Base-by-base conservation (phyloP, 2,329 filamentous ascomycete genomes). In the Xenoacremonium recifei region DNA sequence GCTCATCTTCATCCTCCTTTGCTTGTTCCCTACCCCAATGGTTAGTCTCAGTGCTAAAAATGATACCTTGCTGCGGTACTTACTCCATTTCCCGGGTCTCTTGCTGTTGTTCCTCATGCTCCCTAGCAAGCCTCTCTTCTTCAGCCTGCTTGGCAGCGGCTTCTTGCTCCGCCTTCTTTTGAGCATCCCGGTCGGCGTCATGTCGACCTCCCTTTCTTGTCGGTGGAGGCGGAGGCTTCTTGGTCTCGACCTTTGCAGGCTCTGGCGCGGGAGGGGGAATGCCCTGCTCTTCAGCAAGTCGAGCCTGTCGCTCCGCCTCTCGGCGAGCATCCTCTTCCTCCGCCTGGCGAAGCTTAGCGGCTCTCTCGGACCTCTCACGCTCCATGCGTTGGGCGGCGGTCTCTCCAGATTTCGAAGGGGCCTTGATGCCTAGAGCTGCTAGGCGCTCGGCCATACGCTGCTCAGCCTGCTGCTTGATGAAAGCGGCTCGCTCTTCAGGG, bases 401-500 rank as follows among this genome's bases (percentile, higher is more conserved):
- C 69, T 99, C 93, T 3, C 85, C 84, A 29, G 84, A 70, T 61
- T 95, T 95, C 15, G 76, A 75, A 5, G 88, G 85, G 21, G 89
- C 83, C 64, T 89, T 95, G 61, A 99, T 86, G 25, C 93, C 93
- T 47, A 97, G 79, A 35, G 92, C 92, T 46, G 93, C 93, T 58
- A 99, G 80, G 46, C 93, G 85, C 66, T 97, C 93, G 25, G 93
- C 92, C 86, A 99, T 97, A 45, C 92, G 88, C 62, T 92, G 89
- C 64, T 97, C 91, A 7, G 93, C 95, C 64, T 96, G 92, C 64
- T 96, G 91, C 64, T 95, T 95, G 61, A 97, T 96, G 59, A 95
- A 96, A 5, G 92, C 90, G 25, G 95, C 90, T 41, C 93, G 82
- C 59, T 99, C 92, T 65, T 97, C 91, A 1, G 91, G 86, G 0